These are phyloP conservation scores for Fraxinus angustifolia DNA, from an alignment of 305 asterid genomes.

Conservation along the genomic window DNA sequence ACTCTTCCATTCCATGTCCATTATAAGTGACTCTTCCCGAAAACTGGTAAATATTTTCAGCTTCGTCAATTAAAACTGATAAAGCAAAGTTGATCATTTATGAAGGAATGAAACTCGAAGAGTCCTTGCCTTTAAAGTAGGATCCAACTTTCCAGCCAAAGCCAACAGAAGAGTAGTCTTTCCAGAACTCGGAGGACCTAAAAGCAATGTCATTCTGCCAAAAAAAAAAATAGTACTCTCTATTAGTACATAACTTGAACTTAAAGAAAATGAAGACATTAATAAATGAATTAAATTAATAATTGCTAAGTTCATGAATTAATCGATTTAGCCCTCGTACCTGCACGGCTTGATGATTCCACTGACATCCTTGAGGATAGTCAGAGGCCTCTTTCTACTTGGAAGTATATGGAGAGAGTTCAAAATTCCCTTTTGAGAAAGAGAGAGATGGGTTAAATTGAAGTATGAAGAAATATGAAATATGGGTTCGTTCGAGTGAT, in stretches of 20 bases:
- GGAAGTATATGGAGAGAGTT: slow-evolving; percentile 32
- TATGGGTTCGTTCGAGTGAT: not conserved
- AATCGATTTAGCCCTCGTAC: slow-evolving; percentile 16
- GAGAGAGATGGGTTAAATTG: not conserved
- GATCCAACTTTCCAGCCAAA: slow-evolving; percentile 76
- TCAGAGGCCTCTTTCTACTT: slow-evolving; percentile 49
- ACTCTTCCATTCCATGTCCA: slow-evolving; percentile 70
- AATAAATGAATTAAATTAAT: not conserved
- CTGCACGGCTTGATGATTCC: slow-evolving; percentile 67
- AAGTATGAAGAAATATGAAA: not conserved
- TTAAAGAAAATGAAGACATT: not conserved
- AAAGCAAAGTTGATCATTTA: not conserved
- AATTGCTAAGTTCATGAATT: not conserved
- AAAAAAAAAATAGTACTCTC: not conserved
- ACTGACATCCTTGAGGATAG: slow-evolving; percentile 60
- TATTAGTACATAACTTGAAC: not conserved
- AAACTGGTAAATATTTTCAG: slow-evolving; percentile 26
- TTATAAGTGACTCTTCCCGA: slow-evolving; percentile 68
- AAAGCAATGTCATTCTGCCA: slow-evolving; percentile 54
- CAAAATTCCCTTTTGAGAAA: slow-evolving; percentile 37
- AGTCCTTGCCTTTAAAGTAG: slow-evolving; percentile 45
- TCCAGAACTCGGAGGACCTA: slow-evolving; percentile 76
- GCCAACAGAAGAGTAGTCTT: slow-evolving; percentile 63
- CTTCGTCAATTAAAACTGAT: not conserved
- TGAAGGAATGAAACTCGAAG: not conserved